Base-by-base conservation (phyloP, 176 grass and related monocot species). In the Carex parvula region DNA sequence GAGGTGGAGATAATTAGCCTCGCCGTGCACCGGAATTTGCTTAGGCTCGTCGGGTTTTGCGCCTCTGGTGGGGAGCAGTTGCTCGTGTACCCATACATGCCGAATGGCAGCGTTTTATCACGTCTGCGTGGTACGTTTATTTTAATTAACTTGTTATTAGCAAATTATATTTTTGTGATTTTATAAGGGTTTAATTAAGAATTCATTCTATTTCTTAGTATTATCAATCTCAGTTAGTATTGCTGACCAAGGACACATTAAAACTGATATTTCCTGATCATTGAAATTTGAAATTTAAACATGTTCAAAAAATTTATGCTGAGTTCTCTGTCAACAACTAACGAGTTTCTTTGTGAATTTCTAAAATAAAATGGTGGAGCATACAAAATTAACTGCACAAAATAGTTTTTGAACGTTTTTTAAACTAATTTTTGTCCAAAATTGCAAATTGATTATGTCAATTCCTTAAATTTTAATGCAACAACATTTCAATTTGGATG, bases 1-100 rank as follows among this genome's bases (percentile, higher is more conserved):
- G 95, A 98, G 83, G 92, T 98, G 65, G 92, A 90, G 87, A 98
- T 98, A 85, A 98, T 98, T 71, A 98, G 92, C 90, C 90, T 98
- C 39, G 95, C 95, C 62, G 91, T 94, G 41, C 95, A 98, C 79
- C 88, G 95, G n/a, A 93, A 98, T 87, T 84, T 98, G 33, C 92
- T 98, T 62, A 89, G 95, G 55, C 90, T 98, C 37, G 16, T 94
- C 20, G 95, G 95, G 3, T 94, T 91, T 90, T 98, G 95, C 84
- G 84, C 94, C 21, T 63, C 87, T 63, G 50, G 79, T 20, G 92
- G 92, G 30, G 95, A 98, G 81, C 90, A 92, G 75, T 81, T 98
- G 18, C 92, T 98, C 86, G 91, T 98, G 12, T 98, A 98, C 83
- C 95, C 95, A 0, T 98, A 78, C 89, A 98, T 98, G 95, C 82